Evolutionary conservation across 169 alveolate genomes (phyloP).

Genomic region (Cryptosporidium viatorum): DNA sequence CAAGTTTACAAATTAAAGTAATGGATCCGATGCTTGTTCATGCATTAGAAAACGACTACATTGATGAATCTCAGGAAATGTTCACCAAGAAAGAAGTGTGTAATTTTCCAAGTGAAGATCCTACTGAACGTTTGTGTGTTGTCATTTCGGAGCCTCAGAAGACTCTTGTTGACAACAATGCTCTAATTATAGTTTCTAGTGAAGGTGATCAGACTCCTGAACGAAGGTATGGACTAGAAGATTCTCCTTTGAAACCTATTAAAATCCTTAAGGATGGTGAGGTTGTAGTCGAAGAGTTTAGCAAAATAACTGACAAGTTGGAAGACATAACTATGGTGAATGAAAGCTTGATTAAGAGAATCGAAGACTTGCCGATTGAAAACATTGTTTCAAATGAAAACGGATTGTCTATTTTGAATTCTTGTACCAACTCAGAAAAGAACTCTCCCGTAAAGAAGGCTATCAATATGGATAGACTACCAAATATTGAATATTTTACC

Average conservation of each 20-base stretch:
- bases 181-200: background rate
- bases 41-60: background rate
- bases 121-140: background rate
- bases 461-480: background rate
- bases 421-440: background rate
- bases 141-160: background rate
- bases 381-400: background rate
- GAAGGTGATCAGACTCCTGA: background rate
- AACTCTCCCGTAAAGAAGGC: background rate
- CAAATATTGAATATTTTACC: conserved; percentile 43
- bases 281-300: background rate
- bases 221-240: background rate
- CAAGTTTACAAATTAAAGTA: background rate
- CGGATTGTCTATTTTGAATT: background rate
- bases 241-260: background rate
- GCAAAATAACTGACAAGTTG: background rate
- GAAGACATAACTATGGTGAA: conserved; percentile 10
- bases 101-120: background rate
- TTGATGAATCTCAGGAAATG: background rate
- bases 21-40: background rate
- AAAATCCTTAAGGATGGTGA: background rate
- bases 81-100: background rate
- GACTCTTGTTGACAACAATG: background rate
- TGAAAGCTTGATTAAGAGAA: background rate
- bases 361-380: background rate